Evolutionary conservation across 805 yeast species (phyloP), one percentile per base, ranked within the genome.

Genomic region (Cyberlindnera samutprakarnensis): DNA sequence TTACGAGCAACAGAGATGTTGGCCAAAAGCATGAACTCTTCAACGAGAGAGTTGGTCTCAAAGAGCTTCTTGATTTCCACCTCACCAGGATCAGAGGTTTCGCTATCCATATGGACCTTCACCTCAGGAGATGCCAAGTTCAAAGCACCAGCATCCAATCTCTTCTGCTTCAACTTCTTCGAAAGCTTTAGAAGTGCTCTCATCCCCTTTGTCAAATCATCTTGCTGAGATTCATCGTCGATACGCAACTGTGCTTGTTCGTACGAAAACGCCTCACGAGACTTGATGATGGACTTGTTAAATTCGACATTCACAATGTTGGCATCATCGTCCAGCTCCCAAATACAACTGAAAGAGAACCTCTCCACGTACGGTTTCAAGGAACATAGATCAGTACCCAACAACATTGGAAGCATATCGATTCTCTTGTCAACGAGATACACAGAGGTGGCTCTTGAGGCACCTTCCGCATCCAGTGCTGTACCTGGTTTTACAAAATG

Each of bases 41-140:
- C 99, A 36, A 92, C 99, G 31, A 92, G 65, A 3, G 98, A 92
- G 53, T 90, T 92, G 3, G 98, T 92, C 31, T 85, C 98, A 28
- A 82, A 68, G 9, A 84, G 61, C 53, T 84, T 72, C 56, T 92
- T 92, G 42, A 92, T 77, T 54, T 90, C 97, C 28, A 92, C 96
- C 48, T 86, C 95, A 38, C 81, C 81, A 2, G 98, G 97, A 56
- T 92, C 98, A 2, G 95, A 80, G 4, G 97, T 87, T 60, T 92
- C 99, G 52, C 90, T 80, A 50, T 92, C 99, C 79, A 88, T 81
- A 47, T 87, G 92, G 23, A 92, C 95, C 57, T 90, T 90, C 30
- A 92, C 98, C 56, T 92, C 99, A 1, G 99, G 99, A 4, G 96
- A 86, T 0, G 98, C 96, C 46, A 92, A 66, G 56, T 92, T 92